Base-by-base conservation (phyloP, 177 flowering plant species). In the Tripterygium wilfordii region DNA sequence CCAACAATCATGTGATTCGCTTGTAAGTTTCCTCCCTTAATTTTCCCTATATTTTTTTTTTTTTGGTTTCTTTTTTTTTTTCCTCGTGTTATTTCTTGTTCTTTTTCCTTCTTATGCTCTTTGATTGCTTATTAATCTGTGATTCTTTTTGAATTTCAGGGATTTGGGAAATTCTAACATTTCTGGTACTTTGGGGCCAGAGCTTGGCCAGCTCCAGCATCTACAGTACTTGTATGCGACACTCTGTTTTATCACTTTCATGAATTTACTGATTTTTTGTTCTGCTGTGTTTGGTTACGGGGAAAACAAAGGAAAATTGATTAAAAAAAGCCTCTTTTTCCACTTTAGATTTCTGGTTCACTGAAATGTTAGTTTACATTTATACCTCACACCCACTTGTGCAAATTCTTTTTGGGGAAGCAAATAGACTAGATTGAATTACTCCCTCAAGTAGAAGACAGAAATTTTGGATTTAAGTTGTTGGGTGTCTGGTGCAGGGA, bases 131-230 rank as follows among this genome's bases (percentile, higher is more conserved):
- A n/a, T n/a, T n/a, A n/a, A n/a, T n/a, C n/a, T n/a, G n/a, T n/a
- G n/a, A n/a, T n/a, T n/a, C n/a, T 12, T 9, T 9, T 49, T 47
- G 4, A 28, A 26, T 54, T 62, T 40, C 77, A 87, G 96, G 69
- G 96, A 88, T 51, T 66, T 88, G 79, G 90, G 94, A 0, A 85
- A 82, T 60, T 66, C 90, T 18, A 80, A 88, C 33, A 54, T 88
- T 48, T 70, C 88, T 52, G 96, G 96, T 30, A 57, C 61, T 41
- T 69, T 88, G 70, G 95, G 82, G 14, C 56, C 96, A 2, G 91
- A 88, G 69, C 84, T 88, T 42, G 83, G 78, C 36, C 57, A 83
- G 36, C 85, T 88, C 36, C 30, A 69, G 58, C 71, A 83, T 66
- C 85, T 88, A 2, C 79, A 85, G 48, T 88, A 83, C 72, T 55